A percentile compares a stretch with the other conserved stretches of the same genome.
phyloP scores from a whole-genome alignment of 495 filamentous ascomycete genomes.

The Bacidia rubella region DNA sequence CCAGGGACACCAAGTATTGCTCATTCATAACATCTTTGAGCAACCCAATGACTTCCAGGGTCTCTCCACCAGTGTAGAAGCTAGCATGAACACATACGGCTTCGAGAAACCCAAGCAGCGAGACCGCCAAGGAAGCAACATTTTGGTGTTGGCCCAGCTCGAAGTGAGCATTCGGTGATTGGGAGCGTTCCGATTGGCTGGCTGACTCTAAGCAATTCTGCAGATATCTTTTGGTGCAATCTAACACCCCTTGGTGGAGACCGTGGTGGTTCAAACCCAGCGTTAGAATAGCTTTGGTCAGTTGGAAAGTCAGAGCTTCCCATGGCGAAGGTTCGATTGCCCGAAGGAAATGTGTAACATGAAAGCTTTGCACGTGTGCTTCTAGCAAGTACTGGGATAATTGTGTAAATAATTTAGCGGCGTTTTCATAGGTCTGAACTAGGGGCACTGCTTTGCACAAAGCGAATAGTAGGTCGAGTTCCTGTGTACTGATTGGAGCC shows the following conservation, averaged over 20 bases:
- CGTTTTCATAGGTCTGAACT: slow-evolving; percentile 50
- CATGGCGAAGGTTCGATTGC: slow-evolving; percentile 78
- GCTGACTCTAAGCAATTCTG: slow-evolving; percentile 45
- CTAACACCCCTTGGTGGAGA: slow-evolving; percentile 46
- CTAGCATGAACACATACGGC: slow-evolving; percentile 59
- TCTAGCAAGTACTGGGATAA: slow-evolving; percentile 73
- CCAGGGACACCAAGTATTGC: slow-evolving; percentile 65
- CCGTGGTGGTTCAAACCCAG: slow-evolving; percentile 55
- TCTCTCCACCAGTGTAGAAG: slow-evolving; percentile 64
- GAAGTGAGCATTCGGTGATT: slow-evolving; percentile 34
- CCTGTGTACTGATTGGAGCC: slow-evolving; percentile 36
- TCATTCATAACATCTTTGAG: slow-evolving; percentile 65
- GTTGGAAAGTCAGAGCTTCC: slow-evolving; percentile 66
- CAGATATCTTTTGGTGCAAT: slow-evolving; percentile 53
- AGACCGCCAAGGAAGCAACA: slow-evolving; percentile 60
- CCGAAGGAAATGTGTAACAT: slow-evolving; percentile 66
- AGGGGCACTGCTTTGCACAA: slow-evolving; percentile 75
- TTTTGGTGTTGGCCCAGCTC: slow-evolving; percentile 49
- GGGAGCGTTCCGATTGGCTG: slow-evolving; percentile 27
- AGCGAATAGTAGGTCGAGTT: slow-evolving; percentile 79
- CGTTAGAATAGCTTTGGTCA: slow-evolving; percentile 65
- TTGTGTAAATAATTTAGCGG: slow-evolving; percentile 57
- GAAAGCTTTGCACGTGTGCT: slow-evolving; percentile 62
- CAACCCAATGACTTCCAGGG: slow-evolving; percentile 52
- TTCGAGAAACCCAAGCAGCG: slow-evolving; percentile 76